Percentiles rank a stretch among this genome's conserved stretches.
Conservation (phyloP, 2,329 filamentous ascomycete genomes). For the Neospermospora avenae region DNA sequence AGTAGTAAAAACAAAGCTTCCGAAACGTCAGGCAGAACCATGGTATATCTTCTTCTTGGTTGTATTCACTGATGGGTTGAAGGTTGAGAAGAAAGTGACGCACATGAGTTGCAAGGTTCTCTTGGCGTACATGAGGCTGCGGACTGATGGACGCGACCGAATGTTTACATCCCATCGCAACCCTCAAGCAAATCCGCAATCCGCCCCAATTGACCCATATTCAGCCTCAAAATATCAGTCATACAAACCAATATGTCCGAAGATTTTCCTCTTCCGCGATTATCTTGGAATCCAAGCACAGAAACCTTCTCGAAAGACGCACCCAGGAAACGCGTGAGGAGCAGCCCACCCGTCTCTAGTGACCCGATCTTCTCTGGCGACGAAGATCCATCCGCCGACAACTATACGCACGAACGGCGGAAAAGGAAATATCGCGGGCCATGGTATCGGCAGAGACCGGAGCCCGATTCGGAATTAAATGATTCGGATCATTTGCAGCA, state of each 20-base stretch:
- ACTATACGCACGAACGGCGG: slow-evolving; percentile 55
- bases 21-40: no score
- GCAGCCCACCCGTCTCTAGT: slow-evolving; percentile 51
- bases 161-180: slow-evolving; percentile 6
- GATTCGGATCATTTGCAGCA: slow-evolving; percentile 8
- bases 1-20: no score
- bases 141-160: not conserved
- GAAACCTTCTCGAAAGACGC: slow-evolving; percentile 19
- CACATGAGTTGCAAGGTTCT: not conserved
- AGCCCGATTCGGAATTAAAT: slow-evolving; percentile 24
- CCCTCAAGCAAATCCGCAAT: not conserved
- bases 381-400: slow-evolving; percentile 64
- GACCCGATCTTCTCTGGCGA: slow-evolving; percentile 73
- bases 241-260: slow-evolving; percentile 18
- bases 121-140: not conserved
- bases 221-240: not conserved
- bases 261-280: slow-evolving; percentile 21
- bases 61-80: no score
- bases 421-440: slow-evolving; percentile 64
- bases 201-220: not conserved
- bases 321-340: slow-evolving; percentile 41
- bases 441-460: slow-evolving; percentile 63
- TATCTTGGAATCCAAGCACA: slow-evolving; percentile 21
- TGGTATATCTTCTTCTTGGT: no score
- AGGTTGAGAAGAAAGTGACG: no score